Evolutionary conservation across 2,329 filamentous ascomycete genomes (phyloP).

Genomic region (Tolypocladium guangdongense): DNA sequence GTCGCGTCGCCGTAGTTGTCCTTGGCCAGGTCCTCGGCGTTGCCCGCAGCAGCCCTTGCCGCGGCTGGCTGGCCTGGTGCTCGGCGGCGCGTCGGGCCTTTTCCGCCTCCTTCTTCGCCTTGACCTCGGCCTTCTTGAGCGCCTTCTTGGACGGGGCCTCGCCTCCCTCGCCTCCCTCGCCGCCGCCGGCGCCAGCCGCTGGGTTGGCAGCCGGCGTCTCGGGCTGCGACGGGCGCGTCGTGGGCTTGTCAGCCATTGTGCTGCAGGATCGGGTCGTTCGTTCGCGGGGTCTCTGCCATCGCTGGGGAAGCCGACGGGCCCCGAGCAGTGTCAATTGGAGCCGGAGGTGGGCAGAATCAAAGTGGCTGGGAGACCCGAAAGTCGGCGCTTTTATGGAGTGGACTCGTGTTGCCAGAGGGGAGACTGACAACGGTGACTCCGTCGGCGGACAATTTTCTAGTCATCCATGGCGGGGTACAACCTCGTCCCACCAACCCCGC

Average conservation of each 20-base stretch:
- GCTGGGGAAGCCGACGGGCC: neutral
- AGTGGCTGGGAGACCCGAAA: neutral
- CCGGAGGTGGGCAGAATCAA: neutral
- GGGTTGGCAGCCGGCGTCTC: neutral
- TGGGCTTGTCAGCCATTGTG: slow-evolving; percentile 4
- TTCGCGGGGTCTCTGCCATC: neutral
- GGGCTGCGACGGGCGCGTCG: neutral
- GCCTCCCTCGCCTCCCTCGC: neutral
- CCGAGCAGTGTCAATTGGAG: neutral
- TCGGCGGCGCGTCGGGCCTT: slow-evolving; percentile 67
- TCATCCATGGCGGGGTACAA: neutral
- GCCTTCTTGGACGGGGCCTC: slow-evolving; percentile 46
- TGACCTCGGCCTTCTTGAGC: slow-evolving; percentile 72
- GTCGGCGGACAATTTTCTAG: neutral
- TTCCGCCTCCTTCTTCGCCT: slow-evolving; percentile 79
- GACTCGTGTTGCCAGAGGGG: neutral
- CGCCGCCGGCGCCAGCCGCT: neutral
- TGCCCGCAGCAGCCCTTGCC: slow-evolving; percentile 53
- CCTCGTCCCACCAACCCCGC: neutral
- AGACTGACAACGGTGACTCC: neutral
- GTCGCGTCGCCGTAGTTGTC: slow-evolving; percentile 71
- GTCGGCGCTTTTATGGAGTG: neutral
- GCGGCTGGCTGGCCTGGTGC: slow-evolving; percentile 63
- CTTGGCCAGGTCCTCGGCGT: slow-evolving; percentile 56
- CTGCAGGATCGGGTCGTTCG: neutral